Evolutionary conservation across 2,329 filamentous ascomycete species (phyloP).

Genomic region (Ophiostoma himal-ulmi): DNA sequence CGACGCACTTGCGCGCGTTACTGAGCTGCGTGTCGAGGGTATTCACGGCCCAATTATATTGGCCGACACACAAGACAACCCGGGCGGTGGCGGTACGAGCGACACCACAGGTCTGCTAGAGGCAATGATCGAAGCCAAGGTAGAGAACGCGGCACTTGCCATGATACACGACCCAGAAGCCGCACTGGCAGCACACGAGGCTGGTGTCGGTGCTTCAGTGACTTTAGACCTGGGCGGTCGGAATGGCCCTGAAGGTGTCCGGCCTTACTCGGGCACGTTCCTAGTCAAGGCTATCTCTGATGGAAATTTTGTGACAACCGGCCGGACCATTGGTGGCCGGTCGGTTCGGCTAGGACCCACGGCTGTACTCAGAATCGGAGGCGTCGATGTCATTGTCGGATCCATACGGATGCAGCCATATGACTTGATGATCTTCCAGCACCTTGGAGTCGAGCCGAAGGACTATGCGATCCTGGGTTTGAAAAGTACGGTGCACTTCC

Average conservation of each 20-base stretch:
- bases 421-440: slow-evolving; percentile 3
- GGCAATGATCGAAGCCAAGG: not conserved
- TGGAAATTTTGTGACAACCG: not conserved
- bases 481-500: slow-evolving; percentile 5
- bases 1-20: not conserved
- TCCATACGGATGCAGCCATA: not conserved
- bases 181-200: slow-evolving; percentile 3
- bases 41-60: not conserved
- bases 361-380: not conserved
- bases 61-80: slow-evolving; percentile 9
- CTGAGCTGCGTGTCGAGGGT: not conserved
- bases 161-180: not conserved
- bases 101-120: not conserved
- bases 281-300: not conserved
- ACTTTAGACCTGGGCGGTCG: not conserved
- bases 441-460: not conserved
- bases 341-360: not conserved
- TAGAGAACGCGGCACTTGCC: not conserved
- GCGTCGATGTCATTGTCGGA: not conserved
- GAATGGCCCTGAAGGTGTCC: not conserved
- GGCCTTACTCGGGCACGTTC: not conserved
- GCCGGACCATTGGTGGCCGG: not conserved
- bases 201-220: not conserved
- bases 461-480: not conserved
- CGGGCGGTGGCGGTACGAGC: not conserved